Percentiles rank a stretch among this genome's conserved stretches.
phyloP scores from a whole-genome alignment of 2,329 filamentous ascomycete genomes.

The Blastomyces parvus region DNA sequence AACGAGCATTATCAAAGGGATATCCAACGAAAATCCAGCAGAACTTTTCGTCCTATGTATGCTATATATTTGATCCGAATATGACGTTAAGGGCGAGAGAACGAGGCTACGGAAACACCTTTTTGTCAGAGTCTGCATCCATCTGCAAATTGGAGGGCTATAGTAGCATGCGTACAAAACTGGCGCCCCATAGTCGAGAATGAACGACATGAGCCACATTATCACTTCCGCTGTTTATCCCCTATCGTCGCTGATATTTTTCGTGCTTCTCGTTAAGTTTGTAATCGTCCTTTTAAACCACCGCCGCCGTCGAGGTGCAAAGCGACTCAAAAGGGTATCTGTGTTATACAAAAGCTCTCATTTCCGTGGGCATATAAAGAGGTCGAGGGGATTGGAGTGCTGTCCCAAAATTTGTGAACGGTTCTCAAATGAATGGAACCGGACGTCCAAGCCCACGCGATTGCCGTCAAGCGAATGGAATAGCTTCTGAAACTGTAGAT shows the following conservation, averaged over 20 bases:
- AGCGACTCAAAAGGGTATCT: neutral
- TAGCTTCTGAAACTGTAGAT: neutral
- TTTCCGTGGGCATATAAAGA: neutral
- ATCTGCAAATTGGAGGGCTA: constrained; percentile 6
- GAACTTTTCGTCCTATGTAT: constrained; percentile 52
- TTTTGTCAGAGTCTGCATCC: neutral
- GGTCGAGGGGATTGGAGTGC: neutral
- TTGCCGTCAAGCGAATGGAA: neutral
- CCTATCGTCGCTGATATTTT: neutral
- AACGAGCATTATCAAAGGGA: constrained; percentile 57
- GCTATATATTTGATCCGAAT: constrained; percentile 57
- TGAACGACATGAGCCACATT: constrained; percentile 33
- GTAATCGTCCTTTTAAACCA: neutral
- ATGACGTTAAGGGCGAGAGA: constrained; percentile 54
- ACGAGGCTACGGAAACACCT: constrained; percentile 41
- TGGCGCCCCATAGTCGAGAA: constrained; percentile 40
- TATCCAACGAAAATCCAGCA: constrained; percentile 56
- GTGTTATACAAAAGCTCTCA: neutral
- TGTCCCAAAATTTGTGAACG: neutral
- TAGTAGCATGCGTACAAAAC: constrained; percentile 35
- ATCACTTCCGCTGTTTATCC: constrained; percentile 9
- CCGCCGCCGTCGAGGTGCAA: neutral
- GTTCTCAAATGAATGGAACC: neutral
- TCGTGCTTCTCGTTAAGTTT: neutral
- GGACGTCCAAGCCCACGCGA: neutral